phyloP scores from a whole-genome alignment of 2,329 filamentous ascomycete genomes.

The Tolypocladium guangdongense region DNA sequence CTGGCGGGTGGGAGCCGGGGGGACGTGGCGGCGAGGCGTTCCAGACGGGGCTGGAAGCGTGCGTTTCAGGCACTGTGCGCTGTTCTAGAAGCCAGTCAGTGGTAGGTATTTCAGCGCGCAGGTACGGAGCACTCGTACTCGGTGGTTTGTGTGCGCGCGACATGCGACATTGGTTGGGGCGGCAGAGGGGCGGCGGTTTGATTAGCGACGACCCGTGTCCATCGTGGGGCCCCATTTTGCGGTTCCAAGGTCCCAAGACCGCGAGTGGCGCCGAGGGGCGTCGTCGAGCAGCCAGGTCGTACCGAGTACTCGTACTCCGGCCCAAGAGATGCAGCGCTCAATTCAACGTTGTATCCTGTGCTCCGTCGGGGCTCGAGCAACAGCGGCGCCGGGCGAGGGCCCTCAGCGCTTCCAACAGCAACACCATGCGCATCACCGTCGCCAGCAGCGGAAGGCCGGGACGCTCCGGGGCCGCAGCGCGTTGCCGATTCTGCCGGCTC shows the following conservation, averaged over 20 bases:
- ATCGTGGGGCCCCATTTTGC: too few species aligned
- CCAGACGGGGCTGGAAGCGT: neutral
- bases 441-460: neutral
- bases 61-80: neutral
- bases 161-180: neutral
- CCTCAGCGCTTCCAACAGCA: neutral
- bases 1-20: neutral
- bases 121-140: too few species aligned
- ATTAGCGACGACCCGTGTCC: neutral
- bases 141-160: neutral
- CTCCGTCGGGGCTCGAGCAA: neutral
- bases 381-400: neutral
- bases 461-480: neutral
- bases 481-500: neutral
- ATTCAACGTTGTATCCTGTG: too few species aligned
- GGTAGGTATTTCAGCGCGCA: neutral
- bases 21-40: neutral
- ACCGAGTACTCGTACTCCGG: too few species aligned
- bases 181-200: neutral
- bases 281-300: too few species aligned
- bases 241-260: too few species aligned
- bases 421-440: neutral
- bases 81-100: neutral
- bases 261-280: too few species aligned
- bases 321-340: too few species aligned